These are phyloP conservation scores for Mortierella hygrophila DNA, from an alignment of 192 early-diverging fungal genomes.

Conservation along the genomic window DNA sequence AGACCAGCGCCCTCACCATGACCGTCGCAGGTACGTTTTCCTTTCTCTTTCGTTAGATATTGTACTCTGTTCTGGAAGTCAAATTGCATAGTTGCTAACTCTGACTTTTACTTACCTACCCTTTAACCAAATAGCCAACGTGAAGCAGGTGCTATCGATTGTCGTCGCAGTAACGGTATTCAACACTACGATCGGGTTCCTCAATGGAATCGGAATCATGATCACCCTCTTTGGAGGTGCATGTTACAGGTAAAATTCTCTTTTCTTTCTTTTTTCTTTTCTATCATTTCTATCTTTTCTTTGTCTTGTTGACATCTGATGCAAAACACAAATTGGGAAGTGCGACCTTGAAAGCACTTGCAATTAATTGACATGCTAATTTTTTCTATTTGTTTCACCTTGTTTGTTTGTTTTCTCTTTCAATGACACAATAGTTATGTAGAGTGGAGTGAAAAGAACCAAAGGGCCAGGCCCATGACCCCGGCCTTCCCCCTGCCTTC, in stretches of 20 bases:
- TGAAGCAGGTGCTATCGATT: conserved; percentile 82
- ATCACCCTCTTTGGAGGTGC: conserved; percentile 71
- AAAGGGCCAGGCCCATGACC: conserved; percentile 40
- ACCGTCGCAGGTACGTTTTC: conserved; percentile 68
- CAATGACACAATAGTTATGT: conserved; percentile 24
- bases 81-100: neutral
- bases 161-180: conserved; percentile 71
- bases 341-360: neutral
- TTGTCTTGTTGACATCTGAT: neutral
- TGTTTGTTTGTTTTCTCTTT: neutral
- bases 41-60: neutral
- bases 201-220: conserved; percentile 70
- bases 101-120: neutral
- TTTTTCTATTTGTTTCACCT: neutral
- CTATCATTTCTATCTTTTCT: neutral
- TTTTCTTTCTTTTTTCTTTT: neutral
- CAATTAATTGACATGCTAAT: neutral
- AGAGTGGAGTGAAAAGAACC: conserved; percentile 43
- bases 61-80: no score
- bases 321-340: neutral
- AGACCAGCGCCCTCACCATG: conserved; percentile 88
- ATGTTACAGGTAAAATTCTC: conserved; percentile 64
- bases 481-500: conserved; percentile 42
- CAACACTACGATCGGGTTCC: conserved; percentile 66
- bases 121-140: conserved; percentile 62